Evolutionary conservation across 495 filamentous ascomycete species (phyloP).

Genomic region (Bryoglossum gracile): DNA sequence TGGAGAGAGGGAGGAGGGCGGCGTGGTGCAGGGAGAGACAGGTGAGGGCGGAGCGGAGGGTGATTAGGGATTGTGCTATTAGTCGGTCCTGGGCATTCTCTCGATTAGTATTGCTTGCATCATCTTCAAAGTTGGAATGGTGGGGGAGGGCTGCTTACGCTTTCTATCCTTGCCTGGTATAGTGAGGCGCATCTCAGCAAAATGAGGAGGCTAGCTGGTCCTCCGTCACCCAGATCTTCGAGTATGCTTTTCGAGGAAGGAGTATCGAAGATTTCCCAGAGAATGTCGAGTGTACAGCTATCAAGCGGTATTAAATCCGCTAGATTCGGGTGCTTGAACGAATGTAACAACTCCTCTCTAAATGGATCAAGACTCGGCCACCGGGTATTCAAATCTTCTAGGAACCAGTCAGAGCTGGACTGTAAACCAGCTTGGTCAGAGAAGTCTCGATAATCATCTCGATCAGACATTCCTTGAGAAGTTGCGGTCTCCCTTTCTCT

Average conservation of each 20-base stretch:
- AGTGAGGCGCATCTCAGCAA: conserved; percentile 29
- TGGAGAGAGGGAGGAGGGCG: conserved; percentile 11
- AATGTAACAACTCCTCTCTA: conserved; percentile 24
- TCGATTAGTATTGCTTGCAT: not conserved
- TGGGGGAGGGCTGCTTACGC: too few species aligned
- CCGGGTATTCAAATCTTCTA: conserved; percentile 23
- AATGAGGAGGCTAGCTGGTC: conserved; percentile 29
- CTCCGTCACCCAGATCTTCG: conserved; percentile 31
- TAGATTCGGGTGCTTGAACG: conserved; percentile 24
- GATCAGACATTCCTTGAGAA: too few species aligned
- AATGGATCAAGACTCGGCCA: conserved; percentile 18
- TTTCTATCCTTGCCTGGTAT: conserved; percentile 28
- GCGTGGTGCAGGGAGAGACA: conserved; percentile 25
- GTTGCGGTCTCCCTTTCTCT: too few species aligned
- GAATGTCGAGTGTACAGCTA: conserved; percentile 22
- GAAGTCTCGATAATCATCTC: too few species aligned
- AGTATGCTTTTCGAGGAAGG: not conserved
- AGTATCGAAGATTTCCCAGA: conserved; percentile 23
- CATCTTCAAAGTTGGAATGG: too few species aligned
- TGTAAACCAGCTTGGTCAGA: too few species aligned
- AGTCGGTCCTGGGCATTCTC: conserved; percentile 23
- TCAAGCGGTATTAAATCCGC: conserved; percentile 17
- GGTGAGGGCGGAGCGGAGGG: conserved; percentile 28
- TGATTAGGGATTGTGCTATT: conserved; percentile 28
- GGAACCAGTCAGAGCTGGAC: conserved; percentile 25